Evolutionary conservation across 2,329 filamentous ascomycete species (phyloP), one percentile per base, ranked within the genome.

Genomic region (Catunica adiposa): DNA sequence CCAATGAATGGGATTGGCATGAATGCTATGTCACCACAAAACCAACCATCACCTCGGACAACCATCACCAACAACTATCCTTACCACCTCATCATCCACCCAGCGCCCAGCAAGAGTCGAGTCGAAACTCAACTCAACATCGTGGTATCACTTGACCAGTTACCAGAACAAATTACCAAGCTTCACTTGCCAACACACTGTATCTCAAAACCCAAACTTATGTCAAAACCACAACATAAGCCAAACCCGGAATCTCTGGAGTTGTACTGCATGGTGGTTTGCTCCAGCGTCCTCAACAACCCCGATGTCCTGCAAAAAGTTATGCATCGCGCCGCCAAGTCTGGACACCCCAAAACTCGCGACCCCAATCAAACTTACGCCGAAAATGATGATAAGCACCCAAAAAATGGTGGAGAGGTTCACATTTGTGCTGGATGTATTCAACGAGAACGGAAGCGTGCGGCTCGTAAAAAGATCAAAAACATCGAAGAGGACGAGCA

Each of bases 101-200:
- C 58, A 5, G 54, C 58, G 44, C 58, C 59, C 4, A 56, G 37
- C 8, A 61, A 59, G 48, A 61, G 58, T 15, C 82, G 92, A 22
- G 92, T 97, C 17, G 92, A 98, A 71, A 97, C 92, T 0, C 92
- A 97, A 66, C 96, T 97, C 62, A 86, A 86, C 7, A 87, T 96
- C 62, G 83, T 83, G 63, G 76, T 97, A 68, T 84, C 82, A 0
- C 69, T 97, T 40, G 83, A 81, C 57, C 81, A 85, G 20, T 72
- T 94, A 50, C 89, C 89, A 1, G 71, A 75, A 0, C 84, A 84
- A 9, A 79, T 89, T 57, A 86, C 83, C 60, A 87, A 84, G 65
- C 71, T 97, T 53, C 89, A 94, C 64, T 77, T 98, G 15, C 92
- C 90, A 3, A 81, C 84, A 2, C 83, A 96, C 65, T 94, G 88